Evolutionary conservation across 1,284 basidiomycete genomes (phyloP), one percentile per base, ranked within the genome.

Genomic region (Puccinia horiana): DNA sequence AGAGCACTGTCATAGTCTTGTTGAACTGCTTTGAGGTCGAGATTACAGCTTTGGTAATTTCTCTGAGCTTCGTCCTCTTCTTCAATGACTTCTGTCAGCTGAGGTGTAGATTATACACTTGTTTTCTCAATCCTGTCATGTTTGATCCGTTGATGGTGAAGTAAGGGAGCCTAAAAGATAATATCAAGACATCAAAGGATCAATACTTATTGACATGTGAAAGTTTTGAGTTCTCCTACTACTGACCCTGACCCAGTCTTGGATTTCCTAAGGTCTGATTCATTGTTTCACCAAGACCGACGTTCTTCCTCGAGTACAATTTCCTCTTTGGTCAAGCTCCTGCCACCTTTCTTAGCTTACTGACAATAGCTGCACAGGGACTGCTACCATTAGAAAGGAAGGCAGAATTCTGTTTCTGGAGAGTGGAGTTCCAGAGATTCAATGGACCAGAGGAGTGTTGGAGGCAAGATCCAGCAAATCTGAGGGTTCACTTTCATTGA

Each of bases 301-400:
- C 91, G 78, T 92, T 93, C 93, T 58, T 94, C 93, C 86, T 97
- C 92, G 72, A 96, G 90, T 80, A 91, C 90, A 69, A 95, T 91
- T 84, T 93, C 93, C 84, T 94, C 93, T 86, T 95, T 92, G 0
- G 94, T 95, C 87, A 95, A 94, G 1, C 92, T 92, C 89, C 93
- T 93, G 29, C 94, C 94, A 86, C 84, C 84, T 76, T 90, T 90
- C 87, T 94, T 93, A 92, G 90, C 83, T 90, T 91, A 86, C 91
- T 91, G 5, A 92, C 94, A 87, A 97, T 91, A 0, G 92, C 92
- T 12, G 96, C 92, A 0, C 94, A 93, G 0, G 94, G 94, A 85
- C 81, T 76, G 67, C 69, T 52, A 32, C 67, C 61, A n/a, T 72
- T 75, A 16, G 61, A 20, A 44, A 79, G 20, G 49, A 70, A 52